phyloP scores from a whole-genome alignment of 805 yeast genomes.

The Candida vartiovaarae region DNA sequence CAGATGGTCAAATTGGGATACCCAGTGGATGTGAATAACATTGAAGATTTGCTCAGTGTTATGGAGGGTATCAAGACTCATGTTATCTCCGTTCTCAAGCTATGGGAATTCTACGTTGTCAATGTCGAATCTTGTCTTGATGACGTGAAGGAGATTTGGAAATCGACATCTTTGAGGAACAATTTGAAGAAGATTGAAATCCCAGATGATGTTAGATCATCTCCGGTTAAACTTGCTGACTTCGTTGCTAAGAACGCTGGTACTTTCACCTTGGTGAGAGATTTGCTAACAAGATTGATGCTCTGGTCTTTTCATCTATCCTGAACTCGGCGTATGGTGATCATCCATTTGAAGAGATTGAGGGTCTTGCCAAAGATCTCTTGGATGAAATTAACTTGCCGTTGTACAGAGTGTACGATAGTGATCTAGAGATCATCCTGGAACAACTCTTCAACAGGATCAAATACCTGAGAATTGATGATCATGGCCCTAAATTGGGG shows the following conservation, averaged over 20 bases:
- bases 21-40: constrained; percentile 46
- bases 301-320: constrained; percentile 43
- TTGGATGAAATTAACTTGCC: constrained; percentile 75
- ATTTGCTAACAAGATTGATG: constrained; percentile 47
- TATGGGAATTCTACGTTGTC: constrained; percentile 88
- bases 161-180: constrained; percentile 3
- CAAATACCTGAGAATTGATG: constrained; percentile 68
- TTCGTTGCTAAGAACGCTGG: constrained; percentile 38
- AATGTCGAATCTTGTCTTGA: constrained; percentile 40
- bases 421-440: constrained; percentile 57
- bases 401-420: constrained; percentile 67
- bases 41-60: constrained; percentile 50
- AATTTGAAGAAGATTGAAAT: constrained; percentile 30
- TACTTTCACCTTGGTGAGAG: constrained; percentile 38
- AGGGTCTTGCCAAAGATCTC: constrained; percentile 40
- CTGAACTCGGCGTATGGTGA: constrained; percentile 32
- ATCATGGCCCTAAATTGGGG: constrained; percentile 77
- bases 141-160: constrained; percentile 34
- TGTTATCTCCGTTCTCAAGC: constrained; percentile 56
- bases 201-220: constrained; percentile 35
- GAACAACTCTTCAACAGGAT: constrained; percentile 71
- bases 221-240: constrained; percentile 38
- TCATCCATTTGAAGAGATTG: constrained; percentile 22
- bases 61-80: constrained; percentile 63
- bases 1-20: constrained; percentile 50